Percentiles rank a stretch among this genome's conserved stretches.
Evolutionary conservation across 202 grass and related monocot genomes (phyloP).

Genomic region (Zoysia matrella): DNA sequence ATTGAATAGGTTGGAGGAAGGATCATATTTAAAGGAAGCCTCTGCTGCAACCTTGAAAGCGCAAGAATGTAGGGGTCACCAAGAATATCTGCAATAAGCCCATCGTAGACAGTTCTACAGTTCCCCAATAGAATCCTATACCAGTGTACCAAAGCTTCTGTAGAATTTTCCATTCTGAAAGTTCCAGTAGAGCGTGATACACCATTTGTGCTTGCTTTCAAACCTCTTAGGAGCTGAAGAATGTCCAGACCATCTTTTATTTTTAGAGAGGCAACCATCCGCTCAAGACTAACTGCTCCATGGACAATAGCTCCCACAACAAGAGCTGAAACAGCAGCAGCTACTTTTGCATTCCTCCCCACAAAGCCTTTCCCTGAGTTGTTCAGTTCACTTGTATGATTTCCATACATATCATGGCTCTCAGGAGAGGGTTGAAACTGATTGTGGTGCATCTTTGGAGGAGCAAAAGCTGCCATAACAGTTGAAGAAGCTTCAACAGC

Average conservation of each 20-base stretch:
- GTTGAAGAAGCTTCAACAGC: conserved; percentile 81
- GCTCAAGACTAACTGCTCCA: conserved; percentile 78
- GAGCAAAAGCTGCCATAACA: conserved; percentile 68
- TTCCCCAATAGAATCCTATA: conserved; percentile 90
- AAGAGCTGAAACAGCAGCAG: conserved; percentile 88
- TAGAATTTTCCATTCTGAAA: conserved; percentile 67
- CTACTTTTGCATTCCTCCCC: conserved; percentile 76
- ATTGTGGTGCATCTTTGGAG: conserved; percentile 82
- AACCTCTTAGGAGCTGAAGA: conserved; percentile 65
- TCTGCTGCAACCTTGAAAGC: conserved; percentile 86
- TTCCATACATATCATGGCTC: conserved; percentile 78
- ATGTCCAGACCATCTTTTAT: conserved; percentile 92
- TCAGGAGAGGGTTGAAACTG: conserved; percentile 93
- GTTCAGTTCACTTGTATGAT: conserved; percentile 73
- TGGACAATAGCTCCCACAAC: conserved; percentile 84
- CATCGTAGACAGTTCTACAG: conserved; percentile 85
- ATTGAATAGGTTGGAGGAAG: conserved; percentile 90
- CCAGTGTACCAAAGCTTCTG: conserved; percentile 90
- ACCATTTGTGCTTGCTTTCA: conserved; percentile 78
- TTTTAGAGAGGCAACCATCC: conserved; percentile 82
- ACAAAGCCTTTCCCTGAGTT: conserved; percentile 74
- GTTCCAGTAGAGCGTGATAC: conserved; percentile 62
- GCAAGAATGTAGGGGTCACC: conserved; percentile 85
- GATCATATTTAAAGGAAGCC: conserved; percentile 72
- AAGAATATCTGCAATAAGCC: conserved; percentile 88